Evolutionary conservation across 129 eudicot genomes (phyloP).

Genomic region (Saposhnikovia divaricata): DNA sequence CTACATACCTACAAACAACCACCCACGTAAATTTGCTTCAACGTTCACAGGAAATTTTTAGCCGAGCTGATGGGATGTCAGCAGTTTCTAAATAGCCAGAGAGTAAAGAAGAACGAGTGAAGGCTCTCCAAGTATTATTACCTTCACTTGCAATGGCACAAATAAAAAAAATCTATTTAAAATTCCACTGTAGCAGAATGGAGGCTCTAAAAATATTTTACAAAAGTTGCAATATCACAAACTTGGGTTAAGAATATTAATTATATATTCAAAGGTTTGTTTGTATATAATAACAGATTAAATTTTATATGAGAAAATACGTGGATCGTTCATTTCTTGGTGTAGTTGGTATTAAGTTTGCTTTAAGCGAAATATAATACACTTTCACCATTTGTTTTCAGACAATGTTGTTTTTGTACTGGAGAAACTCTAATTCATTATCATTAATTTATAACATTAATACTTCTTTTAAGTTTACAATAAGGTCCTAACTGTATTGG

Average conservation of each 20-base stretch:
- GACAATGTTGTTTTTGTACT: not conserved
- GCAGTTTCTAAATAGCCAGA: slow-evolving; percentile 71
- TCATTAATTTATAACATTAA: too few species aligned
- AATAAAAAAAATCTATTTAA: not conserved
- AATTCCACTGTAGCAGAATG: too few species aligned
- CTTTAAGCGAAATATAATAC: not conserved
- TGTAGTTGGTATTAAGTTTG: not conserved
- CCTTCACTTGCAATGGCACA: not conserved
- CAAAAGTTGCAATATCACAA: too few species aligned
- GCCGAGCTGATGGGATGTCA: slow-evolving; percentile 60
- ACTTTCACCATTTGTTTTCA: not conserved
- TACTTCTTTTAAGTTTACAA: not conserved
- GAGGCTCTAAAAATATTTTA: too few species aligned
- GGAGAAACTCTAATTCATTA: not conserved
- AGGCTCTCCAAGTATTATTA: slow-evolving; percentile 63
- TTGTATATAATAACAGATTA: not conserved
- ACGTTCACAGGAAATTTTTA: slow-evolving; percentile 40
- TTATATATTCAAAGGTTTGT: not conserved
- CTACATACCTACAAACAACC: not conserved
- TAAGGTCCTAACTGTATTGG: not conserved
- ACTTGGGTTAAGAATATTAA: not conserved
- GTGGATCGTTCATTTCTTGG: not conserved
- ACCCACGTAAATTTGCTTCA: not conserved
- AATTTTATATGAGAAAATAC: not conserved
- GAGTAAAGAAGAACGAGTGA: slow-evolving; percentile 43